Evolutionary conservation across 805 yeast species (phyloP), one percentile per base, ranked within the genome.

Genomic region (Cyberlindnera lachancei): DNA sequence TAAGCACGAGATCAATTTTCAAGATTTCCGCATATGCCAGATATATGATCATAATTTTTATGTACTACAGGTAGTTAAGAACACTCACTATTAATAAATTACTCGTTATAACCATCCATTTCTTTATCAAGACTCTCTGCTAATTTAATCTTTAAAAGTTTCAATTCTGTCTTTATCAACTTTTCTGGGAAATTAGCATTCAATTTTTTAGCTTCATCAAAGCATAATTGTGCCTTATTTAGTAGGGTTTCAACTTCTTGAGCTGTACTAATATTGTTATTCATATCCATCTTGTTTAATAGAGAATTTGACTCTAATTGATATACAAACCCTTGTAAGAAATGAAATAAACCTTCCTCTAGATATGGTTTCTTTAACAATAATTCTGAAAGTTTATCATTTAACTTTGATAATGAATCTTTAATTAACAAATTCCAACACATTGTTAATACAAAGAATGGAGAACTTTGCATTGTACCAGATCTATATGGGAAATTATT

Each of bases 311-410:
- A 52, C 30, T 46, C 45, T 12, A 47, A n/a, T 23, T 45, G 45
- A 23, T 29, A 40, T 5, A 50, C 36, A 3, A 48, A 27, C 6
- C 56, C 56, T 22, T 45, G 46, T 10, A 51, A 23, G 33, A 43
- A 50, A 25, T 45, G 38, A 24, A 31, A 45, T n/a, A 42, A 22
- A 4, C 56, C 56, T 20, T 51, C 50, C 12, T 36, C 27, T 3
- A 38, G 28, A 17, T 39, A 51, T 2, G 54, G 53, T 10, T 25
- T 17, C 24, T 15, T 33, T 13, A 38, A 18, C 15, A 48, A 13
- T 10, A 43, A 14, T 18, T 41, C 42, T 11, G 38, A 29, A 10
- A 50, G 26, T 28, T 36, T 42, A 7, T 50, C 55, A 23, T 44
- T 40, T 1, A 31, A 45, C 3, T 12, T 18, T 5, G 34, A 25